Evolutionary conservation across 2,329 filamentous ascomycete genomes (phyloP).

Genomic region (Colletotrichum tamarilloi): DNA sequence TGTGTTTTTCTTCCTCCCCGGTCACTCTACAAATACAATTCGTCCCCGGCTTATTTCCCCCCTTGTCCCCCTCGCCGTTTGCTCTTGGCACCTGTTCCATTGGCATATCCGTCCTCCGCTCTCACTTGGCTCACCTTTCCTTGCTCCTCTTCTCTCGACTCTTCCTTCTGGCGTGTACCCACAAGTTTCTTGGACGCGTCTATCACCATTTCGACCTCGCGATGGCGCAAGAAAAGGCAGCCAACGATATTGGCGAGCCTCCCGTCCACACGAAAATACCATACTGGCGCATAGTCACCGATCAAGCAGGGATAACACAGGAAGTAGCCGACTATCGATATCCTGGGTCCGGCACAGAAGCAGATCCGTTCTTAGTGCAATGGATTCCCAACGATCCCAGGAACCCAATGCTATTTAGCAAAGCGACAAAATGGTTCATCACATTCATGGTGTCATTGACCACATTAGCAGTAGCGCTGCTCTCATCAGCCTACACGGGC

Average conservation of each 20-base stretch:
- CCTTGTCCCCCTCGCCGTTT: background rate
- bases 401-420: conserved; percentile 69
- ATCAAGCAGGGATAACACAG: background rate
- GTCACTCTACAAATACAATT: background rate
- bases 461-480: conserved; percentile 72
- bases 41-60: background rate
- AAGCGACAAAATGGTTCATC: conserved; percentile 68
- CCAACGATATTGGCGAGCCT: background rate
- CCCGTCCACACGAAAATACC: background rate
- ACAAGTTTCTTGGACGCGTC: background rate
- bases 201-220: background rate
- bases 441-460: conserved; percentile 69
- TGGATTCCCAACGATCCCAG: conserved; percentile 72
- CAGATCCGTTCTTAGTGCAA: conserved; percentile 71
- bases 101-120: background rate
- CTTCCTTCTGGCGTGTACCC: background rate
- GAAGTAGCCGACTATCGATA: conserved; percentile 58
- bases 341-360: conserved; percentile 67
- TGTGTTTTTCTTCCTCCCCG: background rate
- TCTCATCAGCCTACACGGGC: conserved; percentile 70
- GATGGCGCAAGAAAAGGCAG: background rate
- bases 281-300: conserved; percentile 1
- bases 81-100: background rate
- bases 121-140: background rate
- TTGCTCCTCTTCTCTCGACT: background rate